phyloP scores from a whole-genome alignment of 202 grass and related monocot species.

The Carex arenaria region DNA sequence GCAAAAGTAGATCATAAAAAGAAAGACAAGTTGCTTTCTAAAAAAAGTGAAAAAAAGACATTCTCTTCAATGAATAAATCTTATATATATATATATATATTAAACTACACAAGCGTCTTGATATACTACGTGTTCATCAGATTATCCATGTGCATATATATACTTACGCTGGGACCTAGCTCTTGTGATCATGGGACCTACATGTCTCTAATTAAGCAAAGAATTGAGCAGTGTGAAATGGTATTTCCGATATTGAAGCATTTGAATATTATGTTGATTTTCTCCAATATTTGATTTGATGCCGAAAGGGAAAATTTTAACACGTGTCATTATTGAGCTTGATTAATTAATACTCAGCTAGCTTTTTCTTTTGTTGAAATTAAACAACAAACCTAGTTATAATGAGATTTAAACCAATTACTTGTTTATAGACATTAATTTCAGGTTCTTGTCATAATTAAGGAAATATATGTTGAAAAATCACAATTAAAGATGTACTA shows the following conservation, averaged over 20 bases:
- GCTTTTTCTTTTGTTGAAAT: not conserved
- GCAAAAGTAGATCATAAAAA: not conserved
- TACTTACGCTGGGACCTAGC: not conserved
- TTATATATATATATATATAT: too few species aligned
- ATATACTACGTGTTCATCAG: not conserved
- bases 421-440: too few species aligned
- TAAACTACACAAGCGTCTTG: not conserved
- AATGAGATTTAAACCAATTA: not conserved
- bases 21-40: not conserved
- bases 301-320: constrained; percentile 1
- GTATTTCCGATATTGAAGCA: not conserved
- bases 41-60: constrained; percentile 7
- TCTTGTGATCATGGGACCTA: not conserved
- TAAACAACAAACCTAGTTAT: not conserved
- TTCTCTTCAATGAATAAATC: not conserved
- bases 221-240: constrained; percentile 5
- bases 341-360: too few species aligned
- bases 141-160: not conserved
- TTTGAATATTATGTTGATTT: constrained; percentile 3
- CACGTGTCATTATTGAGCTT: not conserved
- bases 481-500: too few species aligned
- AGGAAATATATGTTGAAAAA: too few species aligned
- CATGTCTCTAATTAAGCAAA: not conserved
- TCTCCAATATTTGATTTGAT: constrained; percentile 10
- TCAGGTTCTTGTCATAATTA: not conserved